Conservation (phyloP, 2,329 filamentous ascomycete genomes). For the Grosmannia huntii region DNA sequence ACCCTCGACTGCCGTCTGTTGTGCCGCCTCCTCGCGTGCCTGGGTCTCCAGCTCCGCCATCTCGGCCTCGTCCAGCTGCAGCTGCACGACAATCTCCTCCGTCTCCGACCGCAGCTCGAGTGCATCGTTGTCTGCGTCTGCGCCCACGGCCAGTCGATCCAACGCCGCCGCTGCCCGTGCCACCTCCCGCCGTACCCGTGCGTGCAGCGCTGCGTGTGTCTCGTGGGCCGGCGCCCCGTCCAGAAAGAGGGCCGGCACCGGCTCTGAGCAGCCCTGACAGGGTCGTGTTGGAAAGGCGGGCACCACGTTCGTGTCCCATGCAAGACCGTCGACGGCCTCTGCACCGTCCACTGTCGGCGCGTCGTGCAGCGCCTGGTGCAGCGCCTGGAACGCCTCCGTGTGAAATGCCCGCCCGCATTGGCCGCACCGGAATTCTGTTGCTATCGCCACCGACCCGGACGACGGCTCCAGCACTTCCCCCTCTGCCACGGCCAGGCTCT, state of each 20-base stretch:
- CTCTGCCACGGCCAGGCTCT: constrained; percentile 44
- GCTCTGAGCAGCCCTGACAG: constrained; percentile 7
- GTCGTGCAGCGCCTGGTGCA: constrained; percentile 10
- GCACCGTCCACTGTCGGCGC: not conserved
- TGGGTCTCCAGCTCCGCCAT: constrained; percentile 55
- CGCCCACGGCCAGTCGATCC: not conserved
- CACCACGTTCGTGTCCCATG: not conserved
- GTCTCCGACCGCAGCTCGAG: constrained; percentile 3
- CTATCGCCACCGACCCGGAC: not conserved
- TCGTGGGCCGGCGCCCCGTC: constrained; percentile 6
- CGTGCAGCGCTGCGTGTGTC: constrained; percentile 10
- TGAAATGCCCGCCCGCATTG: constrained; percentile 7
- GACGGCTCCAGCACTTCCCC: not conserved
- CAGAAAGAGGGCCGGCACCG: constrained; percentile 7
- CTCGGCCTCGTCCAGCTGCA: constrained; percentile 34
- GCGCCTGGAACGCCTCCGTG: constrained; percentile 7
- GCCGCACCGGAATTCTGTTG: not conserved
- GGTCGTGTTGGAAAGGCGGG: not conserved
- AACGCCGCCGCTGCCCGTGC: constrained; percentile 2
- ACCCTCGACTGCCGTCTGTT: constrained; percentile 8
- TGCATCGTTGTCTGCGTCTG: not conserved
- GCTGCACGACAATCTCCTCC: constrained; percentile 36
- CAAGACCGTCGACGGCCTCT: too few species aligned
- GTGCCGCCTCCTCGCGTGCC: constrained; percentile 27
- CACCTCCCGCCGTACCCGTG: constrained; percentile 5